Conservation (phyloP, 2,329 filamentous ascomycete genomes). For the Penicillium occitanis region DNA sequence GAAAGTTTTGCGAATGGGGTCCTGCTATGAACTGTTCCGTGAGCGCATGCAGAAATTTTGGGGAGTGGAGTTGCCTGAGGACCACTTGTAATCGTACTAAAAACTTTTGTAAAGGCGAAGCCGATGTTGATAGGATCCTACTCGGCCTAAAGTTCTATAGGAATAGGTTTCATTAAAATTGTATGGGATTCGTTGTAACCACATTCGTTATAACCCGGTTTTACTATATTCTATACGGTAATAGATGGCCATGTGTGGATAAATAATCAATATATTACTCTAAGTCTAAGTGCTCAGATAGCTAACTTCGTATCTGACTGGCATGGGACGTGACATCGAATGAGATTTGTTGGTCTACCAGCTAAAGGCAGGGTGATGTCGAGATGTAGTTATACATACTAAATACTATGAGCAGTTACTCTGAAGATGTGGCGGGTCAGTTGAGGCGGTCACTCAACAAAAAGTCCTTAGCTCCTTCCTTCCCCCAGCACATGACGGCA, state of each 20-base stretch:
- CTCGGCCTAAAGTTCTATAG: too few species aligned
- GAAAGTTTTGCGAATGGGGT: slow-evolving; percentile 30
- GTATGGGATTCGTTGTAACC: too few species aligned
- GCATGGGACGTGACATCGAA: not conserved
- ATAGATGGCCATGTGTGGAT: too few species aligned
- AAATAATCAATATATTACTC: too few species aligned
- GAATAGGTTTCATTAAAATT: too few species aligned
- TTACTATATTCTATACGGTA: too few species aligned
- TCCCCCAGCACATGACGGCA: slow-evolving; percentile 22
- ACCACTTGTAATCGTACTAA: not conserved
- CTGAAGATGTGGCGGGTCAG: slow-evolving; percentile 3
- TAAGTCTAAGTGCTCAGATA: too few species aligned
- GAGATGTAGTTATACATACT: not conserved
- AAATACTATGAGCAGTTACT: too few species aligned
- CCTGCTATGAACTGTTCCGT: slow-evolving; percentile 27
- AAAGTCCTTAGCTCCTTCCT: slow-evolving; percentile 3
- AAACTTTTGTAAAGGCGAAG: too few species aligned
- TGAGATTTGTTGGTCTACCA: not conserved
- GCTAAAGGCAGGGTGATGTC: not conserved
- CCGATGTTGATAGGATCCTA: too few species aligned
- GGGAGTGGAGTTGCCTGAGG: not conserved
- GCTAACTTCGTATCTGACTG: too few species aligned
- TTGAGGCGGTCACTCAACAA: slow-evolving; percentile 21
- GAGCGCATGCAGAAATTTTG: not conserved
- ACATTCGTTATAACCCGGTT: too few species aligned